Evolutionary conservation across 179 eudicot species (phyloP), one percentile per base, ranked within the genome.

Genomic region (Gypsophila paniculata): DNA sequence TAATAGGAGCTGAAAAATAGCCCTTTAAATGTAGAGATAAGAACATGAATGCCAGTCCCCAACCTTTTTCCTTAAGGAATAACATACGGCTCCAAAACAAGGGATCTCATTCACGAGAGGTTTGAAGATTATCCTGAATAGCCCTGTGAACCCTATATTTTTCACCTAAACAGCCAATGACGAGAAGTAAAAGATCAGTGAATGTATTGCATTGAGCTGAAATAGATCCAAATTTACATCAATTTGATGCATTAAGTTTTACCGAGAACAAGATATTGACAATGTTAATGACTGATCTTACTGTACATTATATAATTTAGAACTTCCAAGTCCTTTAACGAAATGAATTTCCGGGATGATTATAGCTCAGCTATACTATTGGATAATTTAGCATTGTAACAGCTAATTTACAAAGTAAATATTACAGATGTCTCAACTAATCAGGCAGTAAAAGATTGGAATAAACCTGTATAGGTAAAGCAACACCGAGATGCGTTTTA

Each of bases 51-150:
- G 65, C 32, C n/a, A 44, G 23, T 34, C 54, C 54, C 78, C 23
- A 46, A 92, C 98, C 89, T 93, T 89, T 65, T 93, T 82, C 77
- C 93, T 86, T 70, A 93, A 72, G n/a, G 98, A 93, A 80, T 76
- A 93, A 67, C 80, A 80, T 63, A 93, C 58, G 63, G 97, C 98
- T 23, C 93, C 93, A 76, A 93, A 93, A 67, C 98, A 91, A 68
- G 97, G 98, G 72, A 93, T 75, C 66, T 84, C 89, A 55, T 86
- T 87, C 74, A 91, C 90, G 6, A 93, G 84, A n/a, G 98, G 98
- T 73, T 81, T 93, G 76, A 93, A 89, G 61, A 91, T 84, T 61
- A 93, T 51, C 77, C 98, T 87, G 85, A 93, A 93, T 55, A 93
- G 77, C 71, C 98, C 98, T 5, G 98, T 91, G 59, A 93, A 93